Percentiles rank a stretch among this genome's conserved stretches.
phyloP scores from a whole-genome alignment of 129 eudicot species.

The Rutidosis leptorrhynchoides region DNA sequence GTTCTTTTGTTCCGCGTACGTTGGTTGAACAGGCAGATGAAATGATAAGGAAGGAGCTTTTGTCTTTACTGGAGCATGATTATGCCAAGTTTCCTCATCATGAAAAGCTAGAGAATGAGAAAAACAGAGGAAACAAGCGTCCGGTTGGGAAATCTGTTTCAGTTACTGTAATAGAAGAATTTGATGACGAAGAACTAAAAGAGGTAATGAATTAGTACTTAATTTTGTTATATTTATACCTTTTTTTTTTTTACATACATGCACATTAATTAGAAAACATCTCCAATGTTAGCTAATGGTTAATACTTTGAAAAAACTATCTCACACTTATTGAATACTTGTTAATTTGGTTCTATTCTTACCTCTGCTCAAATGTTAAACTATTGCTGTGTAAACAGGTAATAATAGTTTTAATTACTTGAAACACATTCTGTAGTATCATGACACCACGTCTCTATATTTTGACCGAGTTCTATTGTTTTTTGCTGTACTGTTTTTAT shows the following conservation, averaged over 20 bases:
- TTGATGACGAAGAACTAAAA: no score
- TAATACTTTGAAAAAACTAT: neutral
- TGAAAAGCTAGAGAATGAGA: constrained; percentile 71
- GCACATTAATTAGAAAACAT: neutral
- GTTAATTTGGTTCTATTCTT: neutral
- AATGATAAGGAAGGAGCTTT: constrained; percentile 73
- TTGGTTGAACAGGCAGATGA: no score
- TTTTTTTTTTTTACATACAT: neutral
- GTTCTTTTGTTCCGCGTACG: constrained; percentile 98
- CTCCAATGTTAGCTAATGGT: neutral
- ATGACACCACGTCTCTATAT: neutral
- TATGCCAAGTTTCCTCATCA: constrained; percentile 78
- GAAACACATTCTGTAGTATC: neutral
- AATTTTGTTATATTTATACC: no score
- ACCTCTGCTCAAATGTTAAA: neutral
- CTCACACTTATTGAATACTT: neutral
- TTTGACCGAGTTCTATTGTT: neutral
- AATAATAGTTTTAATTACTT: neutral
- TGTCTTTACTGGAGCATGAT: constrained; percentile 77
- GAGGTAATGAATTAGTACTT: no score
- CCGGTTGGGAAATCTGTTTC: constrained; percentile 43
- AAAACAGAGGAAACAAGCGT: constrained; percentile 69
- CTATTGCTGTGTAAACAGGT: no score
- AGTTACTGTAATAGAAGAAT: no score
- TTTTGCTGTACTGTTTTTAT: neutral